Percentiles rank a stretch among this genome's conserved stretches.
Conservation (phyloP, 768 basidiomycete species). For the Termitomyces sp. region DNA sequence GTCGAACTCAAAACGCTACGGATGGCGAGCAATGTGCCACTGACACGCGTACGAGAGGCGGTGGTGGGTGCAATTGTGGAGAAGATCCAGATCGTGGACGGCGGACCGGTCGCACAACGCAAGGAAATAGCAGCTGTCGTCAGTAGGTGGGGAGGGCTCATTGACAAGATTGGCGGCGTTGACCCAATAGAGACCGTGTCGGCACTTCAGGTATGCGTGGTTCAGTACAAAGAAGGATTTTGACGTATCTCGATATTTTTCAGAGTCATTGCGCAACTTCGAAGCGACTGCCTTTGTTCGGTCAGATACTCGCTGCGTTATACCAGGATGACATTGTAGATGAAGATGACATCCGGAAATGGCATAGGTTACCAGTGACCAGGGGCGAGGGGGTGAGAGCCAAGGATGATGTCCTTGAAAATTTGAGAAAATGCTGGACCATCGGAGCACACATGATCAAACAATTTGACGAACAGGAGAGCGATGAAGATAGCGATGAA, state of each 20-base stretch:
- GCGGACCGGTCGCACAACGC: slow-evolving; percentile 55
- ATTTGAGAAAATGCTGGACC: slow-evolving; percentile 64
- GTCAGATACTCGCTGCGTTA: slow-evolving; percentile 77
- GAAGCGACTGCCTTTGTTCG: slow-evolving; percentile 69
- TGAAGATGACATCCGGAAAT: slow-evolving; percentile 85
- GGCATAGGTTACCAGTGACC: slow-evolving; percentile 64
- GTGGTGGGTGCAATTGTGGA: slow-evolving; percentile 85
- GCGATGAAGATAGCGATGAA: slow-evolving; percentile 17
- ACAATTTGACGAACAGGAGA: slow-evolving; percentile 71
- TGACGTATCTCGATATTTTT: background rate
- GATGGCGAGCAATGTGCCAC: slow-evolving; percentile 92
- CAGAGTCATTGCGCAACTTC: slow-evolving; percentile 67
- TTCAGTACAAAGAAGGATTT: background rate
- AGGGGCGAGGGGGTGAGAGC: slow-evolving; percentile 46
- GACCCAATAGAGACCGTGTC: slow-evolving; percentile 80
- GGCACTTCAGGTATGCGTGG: slow-evolving; percentile 63
- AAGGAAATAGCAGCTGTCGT: slow-evolving; percentile 62
- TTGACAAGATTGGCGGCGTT: slow-evolving; percentile 77
- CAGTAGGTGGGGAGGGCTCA: slow-evolving; percentile 77
- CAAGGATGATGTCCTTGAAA: slow-evolving; percentile 39
- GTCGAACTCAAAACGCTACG: slow-evolving; percentile 95
- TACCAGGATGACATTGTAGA: slow-evolving; percentile 93
- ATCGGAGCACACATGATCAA: slow-evolving; percentile 74
- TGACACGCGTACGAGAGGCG: slow-evolving; percentile 81
- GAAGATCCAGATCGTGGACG: slow-evolving; percentile 59